Evolutionary conservation across 495 filamentous ascomycete genomes (phyloP).

Genomic region (Penicillium odoratum): DNA sequence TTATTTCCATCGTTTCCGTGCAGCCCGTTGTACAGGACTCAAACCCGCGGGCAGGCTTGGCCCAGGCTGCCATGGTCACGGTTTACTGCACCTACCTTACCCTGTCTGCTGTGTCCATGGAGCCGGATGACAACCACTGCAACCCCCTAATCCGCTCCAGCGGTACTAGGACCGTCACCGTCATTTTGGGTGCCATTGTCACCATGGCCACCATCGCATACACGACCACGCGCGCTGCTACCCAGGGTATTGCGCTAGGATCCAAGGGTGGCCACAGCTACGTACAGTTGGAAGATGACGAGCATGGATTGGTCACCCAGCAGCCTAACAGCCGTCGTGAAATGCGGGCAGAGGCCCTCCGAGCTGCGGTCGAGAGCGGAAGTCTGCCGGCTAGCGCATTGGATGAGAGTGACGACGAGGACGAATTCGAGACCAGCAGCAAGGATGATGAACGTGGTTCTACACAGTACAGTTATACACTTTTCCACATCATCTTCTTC

Average conservation of each 20-base stretch:
- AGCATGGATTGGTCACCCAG: conserved; percentile 85
- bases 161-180: conserved; percentile 84
- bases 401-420: conserved; percentile 72
- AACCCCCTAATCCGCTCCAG: conserved; percentile 89
- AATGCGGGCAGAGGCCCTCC: conserved; percentile 89
- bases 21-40: conserved; percentile 88
- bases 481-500: conserved; percentile 98
- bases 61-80: conserved; percentile 96
- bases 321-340: conserved; percentile 80
- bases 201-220: conserved; percentile 98
- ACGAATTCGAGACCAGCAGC: conserved; percentile 49
- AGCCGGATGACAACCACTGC: conserved; percentile 91
- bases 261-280: conserved; percentile 61
- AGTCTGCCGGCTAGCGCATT: conserved; percentile 89
- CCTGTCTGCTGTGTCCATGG: conserved; percentile 98
- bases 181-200: conserved; percentile 88
- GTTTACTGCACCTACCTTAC: conserved; percentile 98
- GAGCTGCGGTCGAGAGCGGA: conserved; percentile 87
- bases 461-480: conserved; percentile 93
- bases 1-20: conserved; percentile 79
- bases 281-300: conserved; percentile 64
- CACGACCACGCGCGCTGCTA: conserved; percentile 94
- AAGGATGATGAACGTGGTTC: conserved; percentile 84
- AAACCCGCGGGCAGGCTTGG: conserved; percentile 90
- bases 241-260: conserved; percentile 84